These are phyloP conservation scores for Lactarius deliciosus DNA, from an alignment of 768 basidiomycete species.

Conservation along the genomic window DNA sequence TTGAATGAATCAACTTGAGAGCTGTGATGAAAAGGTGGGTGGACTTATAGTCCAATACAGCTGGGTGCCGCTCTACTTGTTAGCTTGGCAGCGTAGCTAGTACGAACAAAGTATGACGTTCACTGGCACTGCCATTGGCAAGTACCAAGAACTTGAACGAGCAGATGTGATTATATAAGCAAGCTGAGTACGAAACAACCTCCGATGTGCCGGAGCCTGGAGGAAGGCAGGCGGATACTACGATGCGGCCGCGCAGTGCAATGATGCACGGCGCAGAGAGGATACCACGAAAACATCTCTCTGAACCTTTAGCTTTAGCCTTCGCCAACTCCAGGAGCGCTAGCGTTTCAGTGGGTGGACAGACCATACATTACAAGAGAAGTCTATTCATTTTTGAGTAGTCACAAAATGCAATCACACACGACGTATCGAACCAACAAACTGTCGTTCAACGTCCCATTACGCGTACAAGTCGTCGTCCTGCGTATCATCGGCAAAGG, in stretches of 20 bases:
- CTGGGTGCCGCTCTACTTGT: too few relatives aligned
- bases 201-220: too few relatives aligned
- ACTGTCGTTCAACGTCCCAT: slow-evolving; percentile 7
- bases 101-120: too few relatives aligned
- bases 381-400: slow-evolving; percentile 25
- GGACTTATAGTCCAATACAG: too few relatives aligned
- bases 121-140: too few relatives aligned
- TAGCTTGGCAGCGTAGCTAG: too few relatives aligned
- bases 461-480: slow-evolving; percentile 93
- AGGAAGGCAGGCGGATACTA: too few relatives aligned
- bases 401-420: slow-evolving; percentile 17
- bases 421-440: slow-evolving; percentile 15
- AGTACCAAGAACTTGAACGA: too few relatives aligned
- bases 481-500: slow-evolving; percentile 79
- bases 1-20: too few relatives aligned
- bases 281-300: not conserved
- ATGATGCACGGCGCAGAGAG: not conserved
- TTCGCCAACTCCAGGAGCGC: not conserved
- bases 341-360: not conserved
- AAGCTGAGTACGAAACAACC: too few relatives aligned
- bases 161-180: too few relatives aligned
- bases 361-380: slow-evolving; percentile 17
- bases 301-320: not conserved
- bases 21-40: too few relatives aligned
- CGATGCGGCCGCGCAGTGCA: not conserved